Percentiles rank a stretch among this genome's conserved stretches.
Evolutionary conservation across 2,329 filamentous ascomycete genomes (phyloP).

Genomic region (Nemania diffusa): DNA sequence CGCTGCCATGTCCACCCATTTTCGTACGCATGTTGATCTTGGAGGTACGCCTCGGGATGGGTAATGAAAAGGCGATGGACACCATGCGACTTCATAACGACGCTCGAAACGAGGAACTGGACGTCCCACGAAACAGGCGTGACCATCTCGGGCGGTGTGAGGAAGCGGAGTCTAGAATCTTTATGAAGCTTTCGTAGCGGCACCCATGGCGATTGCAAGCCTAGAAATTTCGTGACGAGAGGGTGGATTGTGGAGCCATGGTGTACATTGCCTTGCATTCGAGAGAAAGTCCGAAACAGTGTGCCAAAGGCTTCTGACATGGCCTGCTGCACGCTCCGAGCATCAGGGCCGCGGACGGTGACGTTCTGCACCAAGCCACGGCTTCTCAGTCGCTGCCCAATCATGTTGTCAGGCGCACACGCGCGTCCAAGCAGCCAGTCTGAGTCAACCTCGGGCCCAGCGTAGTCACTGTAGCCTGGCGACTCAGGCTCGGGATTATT

Average conservation of each 20-base stretch:
- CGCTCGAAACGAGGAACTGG: slow-evolving; percentile 73
- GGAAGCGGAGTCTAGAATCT: slow-evolving; percentile 76
- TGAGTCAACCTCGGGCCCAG: slow-evolving; percentile 56
- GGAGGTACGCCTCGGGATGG: slow-evolving; percentile 78
- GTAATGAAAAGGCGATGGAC: slow-evolving; percentile 78
- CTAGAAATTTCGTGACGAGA: slow-evolving; percentile 62
- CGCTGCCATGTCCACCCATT: slow-evolving; percentile 77
- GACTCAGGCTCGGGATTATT: slow-evolving; percentile 62
- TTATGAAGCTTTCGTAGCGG: slow-evolving; percentile 81
- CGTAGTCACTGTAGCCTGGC: slow-evolving; percentile 61
- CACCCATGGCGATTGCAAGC: slow-evolving; percentile 75
- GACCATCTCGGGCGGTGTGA: slow-evolving; percentile 76
- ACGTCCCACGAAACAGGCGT: slow-evolving; percentile 78
- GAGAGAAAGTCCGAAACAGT: slow-evolving; percentile 60
- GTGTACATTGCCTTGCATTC: slow-evolving; percentile 47
- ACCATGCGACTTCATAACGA: slow-evolving; percentile 76
- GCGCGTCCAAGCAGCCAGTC: slow-evolving; percentile 77
- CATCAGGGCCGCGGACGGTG: slow-evolving; percentile 69
- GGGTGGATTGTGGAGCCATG: slow-evolving; percentile 50
- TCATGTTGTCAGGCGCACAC: slow-evolving; percentile 69
- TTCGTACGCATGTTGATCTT: slow-evolving; percentile 65
- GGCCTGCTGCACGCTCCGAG: slow-evolving; percentile 73
- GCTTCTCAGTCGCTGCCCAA: slow-evolving; percentile 78
- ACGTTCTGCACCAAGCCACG: slow-evolving; percentile 76
- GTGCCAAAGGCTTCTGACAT: slow-evolving; percentile 71